A percentile compares a stretch with the other conserved stretches of the same genome.
Evolutionary conservation across 495 filamentous ascomycete species (phyloP).

Genomic region (Penicillium bialowiezense): DNA sequence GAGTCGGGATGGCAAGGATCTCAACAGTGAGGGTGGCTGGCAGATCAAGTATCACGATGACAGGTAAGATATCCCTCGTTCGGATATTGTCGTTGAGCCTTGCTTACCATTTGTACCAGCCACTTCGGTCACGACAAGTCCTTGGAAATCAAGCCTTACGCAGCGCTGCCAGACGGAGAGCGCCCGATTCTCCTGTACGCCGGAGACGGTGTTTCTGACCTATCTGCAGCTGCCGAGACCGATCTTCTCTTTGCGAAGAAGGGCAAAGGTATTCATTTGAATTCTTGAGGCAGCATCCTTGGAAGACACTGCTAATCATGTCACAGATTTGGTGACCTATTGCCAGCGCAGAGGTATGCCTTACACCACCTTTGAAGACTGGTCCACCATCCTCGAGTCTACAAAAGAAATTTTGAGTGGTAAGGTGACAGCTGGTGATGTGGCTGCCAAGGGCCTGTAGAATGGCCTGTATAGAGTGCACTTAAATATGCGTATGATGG

Average conservation of each 20-base stretch:
- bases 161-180: slow-evolving; percentile 60
- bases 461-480: slow-evolving; percentile 11
- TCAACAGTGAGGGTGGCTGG: slow-evolving; percentile 80
- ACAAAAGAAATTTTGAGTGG: slow-evolving; percentile 70
- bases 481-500: background rate
- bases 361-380: slow-evolving; percentile 79
- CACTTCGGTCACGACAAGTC: slow-evolving; percentile 93
- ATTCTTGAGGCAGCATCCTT: background rate
- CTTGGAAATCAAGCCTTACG: slow-evolving; percentile 79
- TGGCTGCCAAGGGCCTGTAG: slow-evolving; percentile 14
- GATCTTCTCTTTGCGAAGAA: slow-evolving; percentile 89
- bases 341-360: slow-evolving; percentile 75
- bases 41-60: slow-evolving; percentile 84
- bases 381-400: slow-evolving; percentile 67
- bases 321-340: slow-evolving; percentile 73
- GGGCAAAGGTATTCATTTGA: slow-evolving; percentile 63
- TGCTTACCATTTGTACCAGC: slow-evolving; percentile 39
- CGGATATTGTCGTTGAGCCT: background rate
- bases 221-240: slow-evolving; percentile 84
- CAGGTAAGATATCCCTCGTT: slow-evolving; percentile 47
- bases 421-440: slow-evolving; percentile 40
- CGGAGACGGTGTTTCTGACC: slow-evolving; percentile 85
- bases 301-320: background rate
- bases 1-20: slow-evolving; percentile 64
- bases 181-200: slow-evolving; percentile 83